These are phyloP conservation scores for Botrytis hyacinthi DNA, from an alignment of 2,329 filamentous ascomycete genomes.

Conservation along the genomic window DNA sequence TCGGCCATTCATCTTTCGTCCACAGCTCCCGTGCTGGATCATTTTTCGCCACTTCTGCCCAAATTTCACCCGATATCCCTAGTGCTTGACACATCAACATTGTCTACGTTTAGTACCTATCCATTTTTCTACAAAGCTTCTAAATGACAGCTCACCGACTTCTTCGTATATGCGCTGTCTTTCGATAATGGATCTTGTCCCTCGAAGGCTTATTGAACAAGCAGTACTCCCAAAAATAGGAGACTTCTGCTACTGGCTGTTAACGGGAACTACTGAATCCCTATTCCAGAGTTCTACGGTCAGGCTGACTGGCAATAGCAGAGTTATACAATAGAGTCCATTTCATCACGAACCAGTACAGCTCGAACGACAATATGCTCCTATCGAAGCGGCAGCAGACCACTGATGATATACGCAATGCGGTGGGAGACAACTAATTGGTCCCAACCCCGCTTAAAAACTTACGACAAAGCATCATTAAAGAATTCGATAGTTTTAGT, in stretches of 20 bases:
- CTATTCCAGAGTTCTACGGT: too few relatives aligned
- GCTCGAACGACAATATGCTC: background rate
- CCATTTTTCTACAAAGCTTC: rapidly evolving
- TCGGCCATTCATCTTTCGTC: background rate
- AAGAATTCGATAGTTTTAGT: too few relatives aligned
- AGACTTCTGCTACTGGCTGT: background rate
- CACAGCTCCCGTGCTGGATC: background rate
- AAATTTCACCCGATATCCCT: background rate
- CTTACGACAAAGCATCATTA: background rate
- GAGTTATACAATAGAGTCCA: background rate
- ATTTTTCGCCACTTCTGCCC: too few relatives aligned
- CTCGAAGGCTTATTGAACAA: background rate
- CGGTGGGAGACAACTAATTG: background rate
- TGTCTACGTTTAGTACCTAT: background rate
- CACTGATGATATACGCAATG: background rate
- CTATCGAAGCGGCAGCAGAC: background rate
- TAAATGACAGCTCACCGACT: background rate
- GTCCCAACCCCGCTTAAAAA: background rate
- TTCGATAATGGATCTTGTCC: background rate
- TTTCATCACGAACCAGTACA: background rate
- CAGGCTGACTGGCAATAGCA: background rate
- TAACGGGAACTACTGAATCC: background rate
- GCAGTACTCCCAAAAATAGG: background rate
- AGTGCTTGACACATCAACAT: background rate
- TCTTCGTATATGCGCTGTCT: background rate